Evolutionary conservation across 805 yeast species (phyloP), one percentile per base, ranked within the genome.

Genomic region (Priceomyces fermenticarens): DNA sequence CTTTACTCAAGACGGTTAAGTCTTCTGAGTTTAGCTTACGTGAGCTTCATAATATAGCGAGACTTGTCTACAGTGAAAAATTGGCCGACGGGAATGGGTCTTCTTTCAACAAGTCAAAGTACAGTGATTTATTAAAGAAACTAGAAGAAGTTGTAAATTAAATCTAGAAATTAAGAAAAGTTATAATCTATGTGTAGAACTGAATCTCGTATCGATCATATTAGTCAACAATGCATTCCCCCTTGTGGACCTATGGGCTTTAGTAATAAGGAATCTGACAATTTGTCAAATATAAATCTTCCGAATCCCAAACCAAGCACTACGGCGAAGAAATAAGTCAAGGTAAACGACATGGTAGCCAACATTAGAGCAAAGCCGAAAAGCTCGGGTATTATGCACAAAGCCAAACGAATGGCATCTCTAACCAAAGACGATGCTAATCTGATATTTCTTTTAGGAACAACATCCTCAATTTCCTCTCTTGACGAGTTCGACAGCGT

Each of bases 281-380:
- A 58, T 57, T 86, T 76, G 49, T 82, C 83, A 61, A 83, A 83
- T 51, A 78, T 74, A 33, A 85, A 78, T 52, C 85, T 86, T 29
- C 88, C 87, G 42, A 83, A 64, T 0, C 89, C 74, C 44, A 83
- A 64, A 9, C 95, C 95, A 12, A 81, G 51, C 12, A 82, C 77
- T 25, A 83, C 81, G 2, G 87, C 91, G 62, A 85, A 85, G 59
- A 85, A 82, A 49, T 85, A 85, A 0, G 79, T 62, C 35, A 83
- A 49, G 7, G 83, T 74, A 55, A 70, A 85, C 31, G 84, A 70
- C 95, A 85, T 85, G 4, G 85, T 84, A 11, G 81, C 89, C 64
- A 85, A 72, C 95, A 85, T 85, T 52, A 85, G 62, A 28, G 83
- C 83, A 55, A 81, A 85, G 10, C 85, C 82, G 36, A 85, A 55